phyloP scores from a whole-genome alignment of 2,329 filamentous ascomycete species.

The Xylariaceae sp. region DNA sequence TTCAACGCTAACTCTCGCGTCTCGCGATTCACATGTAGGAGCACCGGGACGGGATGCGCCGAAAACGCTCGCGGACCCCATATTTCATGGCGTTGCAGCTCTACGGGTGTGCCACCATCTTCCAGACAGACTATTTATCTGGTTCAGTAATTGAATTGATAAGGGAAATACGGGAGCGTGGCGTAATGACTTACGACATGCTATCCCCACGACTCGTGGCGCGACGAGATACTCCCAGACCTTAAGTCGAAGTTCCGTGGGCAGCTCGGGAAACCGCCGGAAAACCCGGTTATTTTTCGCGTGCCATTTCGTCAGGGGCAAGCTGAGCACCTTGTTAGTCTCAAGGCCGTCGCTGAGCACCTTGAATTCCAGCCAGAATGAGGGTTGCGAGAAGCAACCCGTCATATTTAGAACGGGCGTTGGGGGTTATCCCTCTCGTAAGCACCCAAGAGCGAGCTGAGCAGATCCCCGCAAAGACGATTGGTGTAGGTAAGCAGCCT shows the following conservation, averaged over 20 bases:
- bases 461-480: neutral
- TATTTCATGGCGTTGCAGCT: conserved; percentile 6
- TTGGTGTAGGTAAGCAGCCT: neutral
- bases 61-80: conserved; percentile 21
- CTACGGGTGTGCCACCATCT: conserved; percentile 6
- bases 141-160: neutral
- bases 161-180: neutral
- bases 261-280: conserved; percentile 37
- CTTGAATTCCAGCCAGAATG: conserved; percentile 43
- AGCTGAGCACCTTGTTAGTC: conserved; percentile 9
- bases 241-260: conserved; percentile 43
- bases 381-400: conserved; percentile 3
- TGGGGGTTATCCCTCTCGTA: neutral
- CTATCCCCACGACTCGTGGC: conserved; percentile 41
- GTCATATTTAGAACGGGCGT: neutral
- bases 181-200: conserved; percentile 35
- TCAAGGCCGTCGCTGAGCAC: conserved; percentile 39
- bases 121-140: conserved; percentile 7
- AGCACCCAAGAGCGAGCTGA: neutral
- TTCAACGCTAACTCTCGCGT: conserved; percentile 37
- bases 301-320: conserved; percentile 16
- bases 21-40: conserved; percentile 43
- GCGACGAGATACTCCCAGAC: conserved; percentile 42
- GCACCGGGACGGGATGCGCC: conserved; percentile 33
- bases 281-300: conserved; percentile 19